Base-by-base conservation (phyloP, 345 rosid genomes). In the Euclidium syriacum region DNA sequence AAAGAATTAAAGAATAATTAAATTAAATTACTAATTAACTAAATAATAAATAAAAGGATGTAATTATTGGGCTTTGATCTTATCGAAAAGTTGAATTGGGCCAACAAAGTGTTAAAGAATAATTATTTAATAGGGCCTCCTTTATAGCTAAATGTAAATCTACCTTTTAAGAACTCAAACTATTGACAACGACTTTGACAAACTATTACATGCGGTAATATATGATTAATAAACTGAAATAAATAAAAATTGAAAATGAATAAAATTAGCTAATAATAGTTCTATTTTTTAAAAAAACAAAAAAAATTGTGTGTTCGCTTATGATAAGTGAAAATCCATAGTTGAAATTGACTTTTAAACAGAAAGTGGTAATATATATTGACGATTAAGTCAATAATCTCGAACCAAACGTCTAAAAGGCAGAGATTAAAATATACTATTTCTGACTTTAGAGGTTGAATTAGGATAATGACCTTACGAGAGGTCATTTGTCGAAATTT, bases 371-470 rank as follows among this genome's bases (percentile, higher is more conserved):
- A 40, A 22, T 27, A 49, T 2, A 8, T 0, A 7, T 46, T 27
- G 18, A 32, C 40, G 11, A 49, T 14, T 2, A 42, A 33, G 49
- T 52, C 61, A 43, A 46, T 43, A 34, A 43, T 43, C 40, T 42
- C 67, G 23, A 60, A 52, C 54, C 25, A 51, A 52, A 61, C 41
- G 3, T 52, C 15, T 61, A 16, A 35, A 52, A 46, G 48, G 49
- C 12, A 35, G 14, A 7, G 14, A 26, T 19, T 42, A 60, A 69
- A 69, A 30, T 69, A 34, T 19, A 41, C 3, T 17, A 41, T 10
- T 18, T 4, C 34, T 60, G 68, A 69, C 73, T 52, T 69, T 44
- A 46, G 67, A 24, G 39, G 47, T n/a, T 50, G 60, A 51, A 51
- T 50, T 24, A 32, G 34, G 47, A 59, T 12, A 57, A 16, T 11